Conservation (phyloP, 257 asterid genomes). For the Jacaranda mimosifolia region DNA sequence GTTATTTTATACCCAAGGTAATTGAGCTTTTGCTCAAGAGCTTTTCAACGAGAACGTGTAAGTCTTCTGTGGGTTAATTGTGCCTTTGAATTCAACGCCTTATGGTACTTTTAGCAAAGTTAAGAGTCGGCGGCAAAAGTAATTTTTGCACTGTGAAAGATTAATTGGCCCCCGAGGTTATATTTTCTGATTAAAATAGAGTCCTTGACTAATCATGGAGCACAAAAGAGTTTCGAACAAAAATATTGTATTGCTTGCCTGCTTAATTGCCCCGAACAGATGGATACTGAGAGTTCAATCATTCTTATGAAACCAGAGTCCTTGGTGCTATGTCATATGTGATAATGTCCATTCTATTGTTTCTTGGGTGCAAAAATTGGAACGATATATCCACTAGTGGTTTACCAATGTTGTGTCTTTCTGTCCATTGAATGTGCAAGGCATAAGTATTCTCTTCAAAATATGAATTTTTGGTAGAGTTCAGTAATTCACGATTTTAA, state of each 20-base stretch:
- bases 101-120: background rate
- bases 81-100: background rate
- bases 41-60: no score
- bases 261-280: background rate
- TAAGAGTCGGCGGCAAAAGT: no score
- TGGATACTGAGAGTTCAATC: background rate
- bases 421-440: background rate
- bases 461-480: background rate
- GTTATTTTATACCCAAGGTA: background rate
- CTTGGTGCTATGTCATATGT: background rate
- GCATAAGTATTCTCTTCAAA: background rate
- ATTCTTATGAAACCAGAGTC: background rate
- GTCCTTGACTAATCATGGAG: no score
- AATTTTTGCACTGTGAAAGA: no score
- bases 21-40: background rate
- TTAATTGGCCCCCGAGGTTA: no score
- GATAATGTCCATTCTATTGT: conserved; percentile 5
- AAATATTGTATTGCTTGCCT: no score
- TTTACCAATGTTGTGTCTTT: background rate
- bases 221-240: no score
- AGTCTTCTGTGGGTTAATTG: no score
- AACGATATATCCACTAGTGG: no score
- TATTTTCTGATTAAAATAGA: no score
- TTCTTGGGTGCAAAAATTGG: no score
- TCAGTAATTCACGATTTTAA: background rate